Evolutionary conservation across 192 early-diverging fungal species (phyloP), one percentile per base, ranked within the genome.

Genomic region (Dissophora globulifera): DNA sequence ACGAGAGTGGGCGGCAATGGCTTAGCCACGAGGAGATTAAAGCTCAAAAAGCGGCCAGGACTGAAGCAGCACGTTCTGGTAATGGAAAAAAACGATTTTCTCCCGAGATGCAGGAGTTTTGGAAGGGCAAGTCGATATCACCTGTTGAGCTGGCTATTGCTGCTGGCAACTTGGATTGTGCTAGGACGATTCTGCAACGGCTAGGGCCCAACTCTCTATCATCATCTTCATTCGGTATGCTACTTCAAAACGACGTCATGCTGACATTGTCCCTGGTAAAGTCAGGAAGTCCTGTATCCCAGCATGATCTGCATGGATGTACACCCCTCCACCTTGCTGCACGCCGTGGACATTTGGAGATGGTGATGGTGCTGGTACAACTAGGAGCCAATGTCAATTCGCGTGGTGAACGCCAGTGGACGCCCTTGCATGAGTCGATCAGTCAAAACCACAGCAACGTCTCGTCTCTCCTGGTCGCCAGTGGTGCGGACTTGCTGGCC

Each of bases 291-390:
- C 68, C 74, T 13, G 74, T 81, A 4, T 78, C 74, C 8, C 80
- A 81, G 51, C 56, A 51, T 30, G 74, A 81, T 31, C n/a, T 67
- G 13, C 70, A 78, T 62, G 89, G 89, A 13, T 91, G 86, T 71
- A 91, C 87, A 19, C 86, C 91, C 11, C 50, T 92, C 42, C 91
- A 92, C 58, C 81, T 87, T 57, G 89, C 91, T 8, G 83, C 90
- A 12, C 78, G 90, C 0, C 65, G 85, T 32, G 90, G 91, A 2
- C 80, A 80, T 32, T 22, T 55, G 12, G 72, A 84, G 31, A 82
- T 88, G 41, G 84, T 88, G 12, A 59, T 72, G 31, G 58, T 88
- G 2, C 57, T 88, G 29, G 80, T 79, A 30, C 85, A 78, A 66
- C 70, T 83, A 23, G 89, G 88, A 26, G 89, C 88, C 2, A 84